phyloP scores from a whole-genome alignment of 78 protist species.

The Corallochytrium limacisporum region DNA sequence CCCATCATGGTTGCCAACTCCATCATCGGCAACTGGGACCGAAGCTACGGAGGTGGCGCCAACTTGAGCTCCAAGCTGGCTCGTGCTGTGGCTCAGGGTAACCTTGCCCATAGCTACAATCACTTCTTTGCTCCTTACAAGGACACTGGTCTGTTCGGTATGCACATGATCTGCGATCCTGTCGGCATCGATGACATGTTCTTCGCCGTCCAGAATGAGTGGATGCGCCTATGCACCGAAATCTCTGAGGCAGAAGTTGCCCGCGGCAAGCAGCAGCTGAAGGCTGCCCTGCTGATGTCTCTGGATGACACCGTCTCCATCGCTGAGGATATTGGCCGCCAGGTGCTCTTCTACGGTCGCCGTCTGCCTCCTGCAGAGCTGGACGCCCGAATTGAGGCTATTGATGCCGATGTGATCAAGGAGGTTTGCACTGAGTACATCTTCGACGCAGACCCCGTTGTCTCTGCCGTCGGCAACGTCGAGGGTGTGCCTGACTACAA shows the following conservation, averaged over 20 bases:
- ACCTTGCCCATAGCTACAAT: slow-evolving; percentile 36
- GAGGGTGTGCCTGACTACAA: background rate
- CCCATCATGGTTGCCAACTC: background rate
- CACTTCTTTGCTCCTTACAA: slow-evolving; percentile 77
- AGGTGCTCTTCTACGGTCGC: slow-evolving; percentile 70
- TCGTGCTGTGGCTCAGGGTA: slow-evolving; percentile 22
- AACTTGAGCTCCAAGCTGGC: slow-evolving; percentile 42
- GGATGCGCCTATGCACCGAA: slow-evolving; percentile 30
- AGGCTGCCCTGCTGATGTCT: slow-evolving; percentile 26
- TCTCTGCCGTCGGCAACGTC: background rate
- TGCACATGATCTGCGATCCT: slow-evolving; percentile 38
- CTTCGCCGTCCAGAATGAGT: slow-evolving; percentile 35
- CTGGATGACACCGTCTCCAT: slow-evolving; percentile 46
- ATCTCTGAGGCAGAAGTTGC: slow-evolving; percentile 45
- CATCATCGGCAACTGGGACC: slow-evolving; percentile 69
- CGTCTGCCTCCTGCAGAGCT: slow-evolving; percentile 43
- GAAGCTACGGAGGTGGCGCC: slow-evolving; percentile 34
- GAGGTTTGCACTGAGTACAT: background rate
- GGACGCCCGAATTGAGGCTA: slow-evolving; percentile 46
- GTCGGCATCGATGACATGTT: slow-evolving; percentile 36
- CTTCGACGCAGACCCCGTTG: background rate
- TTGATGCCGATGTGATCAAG: background rate
- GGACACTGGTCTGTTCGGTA: slow-evolving; percentile 91
- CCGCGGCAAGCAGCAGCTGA: slow-evolving; percentile 57
- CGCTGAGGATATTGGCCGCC: slow-evolving; percentile 79